Evolutionary conservation across 805 yeast species (phyloP).

Genomic region (Kurtzmaniella cleridarum): DNA sequence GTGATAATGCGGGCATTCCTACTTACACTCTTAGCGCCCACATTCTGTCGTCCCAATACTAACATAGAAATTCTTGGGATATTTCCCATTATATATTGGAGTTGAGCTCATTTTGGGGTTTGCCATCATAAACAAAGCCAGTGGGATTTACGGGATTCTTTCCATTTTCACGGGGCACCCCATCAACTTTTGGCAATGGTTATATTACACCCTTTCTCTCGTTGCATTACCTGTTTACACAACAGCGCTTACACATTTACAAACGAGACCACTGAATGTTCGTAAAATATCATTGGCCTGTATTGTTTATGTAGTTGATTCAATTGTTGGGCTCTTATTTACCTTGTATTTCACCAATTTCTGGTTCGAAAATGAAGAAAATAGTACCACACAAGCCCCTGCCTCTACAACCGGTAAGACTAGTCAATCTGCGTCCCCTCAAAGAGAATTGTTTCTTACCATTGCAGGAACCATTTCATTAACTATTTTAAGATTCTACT

Average conservation of each 20-base stretch:
- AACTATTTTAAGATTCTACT: slow-evolving; percentile 50
- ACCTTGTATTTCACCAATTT: slow-evolving; percentile 67
- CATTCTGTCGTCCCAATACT: no score
- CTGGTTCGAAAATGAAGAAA: slow-evolving; percentile 62
- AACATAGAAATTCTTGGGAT: slow-evolving; percentile 56
- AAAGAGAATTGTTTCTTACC: slow-evolving; percentile 51
- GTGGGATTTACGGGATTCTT: slow-evolving; percentile 82
- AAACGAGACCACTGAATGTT: slow-evolving; percentile 45
- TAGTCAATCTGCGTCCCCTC: slow-evolving; percentile 61
- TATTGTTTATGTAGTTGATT: slow-evolving; percentile 60
- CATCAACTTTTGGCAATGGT: slow-evolving; percentile 75
- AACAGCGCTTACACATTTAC: slow-evolving; percentile 44
- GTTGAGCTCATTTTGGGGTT: slow-evolving; percentile 76
- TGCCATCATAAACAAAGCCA: slow-evolving; percentile 78
- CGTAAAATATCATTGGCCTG: slow-evolving; percentile 60
- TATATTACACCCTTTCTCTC: slow-evolving; percentile 64
- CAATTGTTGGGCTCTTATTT: slow-evolving; percentile 59
- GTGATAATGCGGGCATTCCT: no score
- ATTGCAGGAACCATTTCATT: slow-evolving; percentile 45
- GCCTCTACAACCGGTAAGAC: slow-evolving; percentile 12
- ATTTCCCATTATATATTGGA: slow-evolving; percentile 78
- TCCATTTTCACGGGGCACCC: slow-evolving; percentile 90
- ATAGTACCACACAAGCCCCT: slow-evolving; percentile 13
- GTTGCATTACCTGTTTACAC: slow-evolving; percentile 59
- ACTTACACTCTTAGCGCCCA: no score